These are phyloP conservation scores for Talaromyces stipitatus DNA, from an alignment of 495 filamentous ascomycete species.

Conservation along the genomic window DNA sequence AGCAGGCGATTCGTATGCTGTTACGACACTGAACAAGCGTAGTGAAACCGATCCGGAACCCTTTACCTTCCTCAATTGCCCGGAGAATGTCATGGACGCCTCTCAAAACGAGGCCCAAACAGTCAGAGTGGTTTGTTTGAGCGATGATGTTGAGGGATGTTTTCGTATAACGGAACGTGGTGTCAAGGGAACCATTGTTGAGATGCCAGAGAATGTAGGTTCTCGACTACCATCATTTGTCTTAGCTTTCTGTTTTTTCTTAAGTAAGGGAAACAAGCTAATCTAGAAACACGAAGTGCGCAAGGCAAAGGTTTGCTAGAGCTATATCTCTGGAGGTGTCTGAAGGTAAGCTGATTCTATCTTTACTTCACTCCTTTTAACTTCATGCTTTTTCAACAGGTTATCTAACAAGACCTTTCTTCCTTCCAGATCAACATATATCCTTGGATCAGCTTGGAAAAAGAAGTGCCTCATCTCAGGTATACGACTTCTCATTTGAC, in stretches of 20 bases:
- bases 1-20: background rate
- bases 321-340: background rate
- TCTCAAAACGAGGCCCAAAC: background rate
- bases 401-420: background rate
- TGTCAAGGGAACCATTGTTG: background rate
- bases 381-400: no score
- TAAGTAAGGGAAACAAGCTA: background rate
- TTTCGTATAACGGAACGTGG: background rate
- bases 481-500: constrained; percentile 27
- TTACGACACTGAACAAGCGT: background rate
- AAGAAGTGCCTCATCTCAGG: background rate
- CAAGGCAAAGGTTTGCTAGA: background rate
- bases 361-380: background rate
- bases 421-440: background rate
- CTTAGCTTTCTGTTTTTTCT: no score
- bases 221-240: no score
- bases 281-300: background rate
- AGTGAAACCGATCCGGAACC: background rate
- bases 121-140: background rate
- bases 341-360: background rate
- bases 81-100: background rate
- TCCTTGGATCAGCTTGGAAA: background rate
- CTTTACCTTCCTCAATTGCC: background rate
- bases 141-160: background rate
- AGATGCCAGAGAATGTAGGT: background rate